Percentiles rank a stretch among this genome's conserved stretches.
These are phyloP conservation scores for Rhodocollybia butyracea DNA, from an alignment of 768 basidiomycete species.

Conservation along the genomic window DNA sequence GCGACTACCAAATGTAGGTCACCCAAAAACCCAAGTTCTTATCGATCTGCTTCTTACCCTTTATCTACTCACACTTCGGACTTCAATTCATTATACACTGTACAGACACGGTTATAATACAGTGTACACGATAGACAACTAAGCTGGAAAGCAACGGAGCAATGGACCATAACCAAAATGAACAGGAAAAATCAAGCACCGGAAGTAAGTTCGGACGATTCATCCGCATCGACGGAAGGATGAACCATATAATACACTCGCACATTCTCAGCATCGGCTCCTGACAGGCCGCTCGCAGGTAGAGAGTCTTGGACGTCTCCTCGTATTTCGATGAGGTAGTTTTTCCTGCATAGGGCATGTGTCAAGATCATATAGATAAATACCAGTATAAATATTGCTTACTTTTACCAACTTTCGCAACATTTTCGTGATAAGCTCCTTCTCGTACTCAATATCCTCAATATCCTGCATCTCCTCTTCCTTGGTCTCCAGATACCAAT, in stretches of 20 bases:
- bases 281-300: conserved; percentile 52
- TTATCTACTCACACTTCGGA: too few species aligned
- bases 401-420: conserved; percentile 91
- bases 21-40: too few species aligned
- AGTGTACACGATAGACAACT: neutral
- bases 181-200: neutral
- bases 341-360: conserved; percentile 50
- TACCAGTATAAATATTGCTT: conserved; percentile 14
- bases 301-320: conserved; percentile 84
- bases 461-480: conserved; percentile 81
- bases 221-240: conserved; percentile 78
- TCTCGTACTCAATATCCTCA: conserved; percentile 88
- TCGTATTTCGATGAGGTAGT: conserved; percentile 77
- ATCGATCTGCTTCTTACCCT: too few species aligned
- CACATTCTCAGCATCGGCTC: conserved; percentile 52
- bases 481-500: conserved; percentile 93
- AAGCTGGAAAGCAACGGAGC: neutral
- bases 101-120: too few species aligned
- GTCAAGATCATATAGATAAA: neutral
- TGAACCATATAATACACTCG: conserved; percentile 90
- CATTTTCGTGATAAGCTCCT: conserved; percentile 87
- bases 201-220: conserved; percentile 39
- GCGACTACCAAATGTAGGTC: too few species aligned
- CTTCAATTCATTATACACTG: too few species aligned
- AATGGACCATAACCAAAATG: neutral